phyloP scores from a whole-genome alignment of 2,329 filamentous ascomycete species.

The Teratosphaeria zuluensis region DNA sequence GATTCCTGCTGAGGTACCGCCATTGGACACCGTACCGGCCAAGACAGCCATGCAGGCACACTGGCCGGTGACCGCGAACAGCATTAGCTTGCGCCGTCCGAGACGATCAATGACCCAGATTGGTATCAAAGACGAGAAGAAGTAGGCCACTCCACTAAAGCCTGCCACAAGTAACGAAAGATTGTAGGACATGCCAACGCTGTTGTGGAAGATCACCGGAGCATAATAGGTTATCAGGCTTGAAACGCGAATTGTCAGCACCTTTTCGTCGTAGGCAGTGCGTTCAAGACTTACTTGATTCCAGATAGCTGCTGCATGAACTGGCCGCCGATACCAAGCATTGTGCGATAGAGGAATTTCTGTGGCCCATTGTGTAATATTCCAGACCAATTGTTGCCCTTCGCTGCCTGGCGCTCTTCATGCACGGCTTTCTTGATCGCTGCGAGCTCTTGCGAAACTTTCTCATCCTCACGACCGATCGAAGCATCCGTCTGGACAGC shows the following conservation, averaged over 20 bases:
- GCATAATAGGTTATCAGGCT: conserved; percentile 29
- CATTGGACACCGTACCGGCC: conserved; percentile 35
- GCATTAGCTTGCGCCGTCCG: conserved; percentile 35
- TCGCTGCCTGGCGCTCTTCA: conserved; percentile 21
- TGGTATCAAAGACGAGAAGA: conserved; percentile 28
- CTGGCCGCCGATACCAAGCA: neutral
- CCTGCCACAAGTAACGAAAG: conserved; percentile 34
- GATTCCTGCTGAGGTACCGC: conserved; percentile 33
- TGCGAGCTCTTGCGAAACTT: neutral
- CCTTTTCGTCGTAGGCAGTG: no score
- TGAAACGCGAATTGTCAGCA: neutral
- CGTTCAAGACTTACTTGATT: conserved; percentile 5
- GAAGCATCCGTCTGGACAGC: conserved; percentile 17
- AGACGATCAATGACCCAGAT: conserved; percentile 47
- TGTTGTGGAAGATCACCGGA: conserved; percentile 33
- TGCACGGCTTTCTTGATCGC: conserved; percentile 33
- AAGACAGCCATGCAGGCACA: conserved; percentile 38
- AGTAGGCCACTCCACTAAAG: conserved; percentile 41
- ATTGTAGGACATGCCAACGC: conserved; percentile 39
- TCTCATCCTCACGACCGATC: conserved; percentile 4
- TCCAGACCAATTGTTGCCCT: no score
- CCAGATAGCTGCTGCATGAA: conserved; percentile 38
- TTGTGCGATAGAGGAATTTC: no score
- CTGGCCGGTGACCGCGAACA: conserved; percentile 23
- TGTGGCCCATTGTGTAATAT: no score